Conservation (phyloP, 257 asterid species). For the Parsonsia alboflavescens region DNA sequence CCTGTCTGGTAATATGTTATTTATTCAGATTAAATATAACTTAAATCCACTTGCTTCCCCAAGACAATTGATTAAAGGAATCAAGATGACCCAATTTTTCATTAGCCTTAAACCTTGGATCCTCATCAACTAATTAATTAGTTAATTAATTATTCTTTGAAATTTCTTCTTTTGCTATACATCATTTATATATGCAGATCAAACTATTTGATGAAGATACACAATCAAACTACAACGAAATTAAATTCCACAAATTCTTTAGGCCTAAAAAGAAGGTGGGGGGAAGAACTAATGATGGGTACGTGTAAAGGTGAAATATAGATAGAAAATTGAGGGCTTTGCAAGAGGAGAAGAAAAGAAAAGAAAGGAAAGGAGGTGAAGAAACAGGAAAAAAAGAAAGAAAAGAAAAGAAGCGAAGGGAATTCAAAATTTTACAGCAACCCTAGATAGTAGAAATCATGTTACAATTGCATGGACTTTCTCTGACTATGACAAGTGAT, state of each 20-base stretch:
- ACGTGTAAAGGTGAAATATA: neutral
- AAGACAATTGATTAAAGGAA: neutral
- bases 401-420: too few relatives aligned
- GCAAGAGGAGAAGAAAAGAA: neutral
- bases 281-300: neutral
- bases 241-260: too few relatives aligned
- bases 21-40: neutral
- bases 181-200: too few relatives aligned
- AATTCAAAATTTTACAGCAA: slow-evolving; percentile 10
- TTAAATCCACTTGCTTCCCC: neutral
- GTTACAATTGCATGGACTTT: slow-evolving; percentile 22
- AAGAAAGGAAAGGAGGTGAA: neutral
- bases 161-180: too few relatives aligned
- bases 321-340: neutral
- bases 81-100: neutral
- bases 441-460: slow-evolving; percentile 11
- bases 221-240: too few relatives aligned
- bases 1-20: too few relatives aligned
- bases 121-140: neutral
- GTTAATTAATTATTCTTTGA: too few relatives aligned
- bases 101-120: neutral
- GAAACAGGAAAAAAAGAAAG: slow-evolving; percentile 11
- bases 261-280: too few relatives aligned
- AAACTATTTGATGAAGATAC: too few relatives aligned
- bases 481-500: slow-evolving; percentile 35